phyloP scores from a whole-genome alignment of 768 basidiomycete species.

The Mycena olivaceomarginata region DNA sequence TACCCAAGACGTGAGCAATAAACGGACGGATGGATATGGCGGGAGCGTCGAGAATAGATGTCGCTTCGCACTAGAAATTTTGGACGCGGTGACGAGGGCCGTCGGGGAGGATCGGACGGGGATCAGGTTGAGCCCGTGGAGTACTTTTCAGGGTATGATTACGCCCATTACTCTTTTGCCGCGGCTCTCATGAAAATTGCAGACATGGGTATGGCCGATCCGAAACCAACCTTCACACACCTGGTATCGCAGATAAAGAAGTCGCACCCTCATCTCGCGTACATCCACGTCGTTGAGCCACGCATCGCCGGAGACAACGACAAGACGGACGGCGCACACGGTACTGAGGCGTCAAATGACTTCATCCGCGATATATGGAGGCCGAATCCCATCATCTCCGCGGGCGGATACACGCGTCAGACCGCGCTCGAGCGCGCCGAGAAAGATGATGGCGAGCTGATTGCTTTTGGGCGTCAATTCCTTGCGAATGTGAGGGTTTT shows the following conservation, averaged over 20 bases:
- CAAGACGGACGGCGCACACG: not conserved
- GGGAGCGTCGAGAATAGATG: conserved; percentile 69
- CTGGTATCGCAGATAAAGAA: conserved; percentile 63
- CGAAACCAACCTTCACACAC: conserved; percentile 65
- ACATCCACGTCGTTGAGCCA: conserved; percentile 64
- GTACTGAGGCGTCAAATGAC: conserved; percentile 49
- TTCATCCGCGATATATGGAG: conserved; percentile 56
- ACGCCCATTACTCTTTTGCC: not conserved
- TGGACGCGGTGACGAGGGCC: conserved; percentile 63
- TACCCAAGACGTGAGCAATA: conserved; percentile 61
- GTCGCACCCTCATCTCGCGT: conserved; percentile 61
- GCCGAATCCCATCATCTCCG: conserved; percentile 51
- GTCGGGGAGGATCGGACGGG: conserved; percentile 66
- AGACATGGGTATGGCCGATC: conserved; percentile 65
- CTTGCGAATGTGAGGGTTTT: conserved; percentile 55
- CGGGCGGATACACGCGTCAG: conserved; percentile 56
- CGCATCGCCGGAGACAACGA: conserved; percentile 28
- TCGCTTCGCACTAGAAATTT: conserved; percentile 68
- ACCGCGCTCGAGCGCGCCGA: conserved; percentile 54
- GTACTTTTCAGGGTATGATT: conserved; percentile 18
- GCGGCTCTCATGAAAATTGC: not conserved
- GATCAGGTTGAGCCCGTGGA: conserved; percentile 70
- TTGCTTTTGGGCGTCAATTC: conserved; percentile 60
- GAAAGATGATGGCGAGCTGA: conserved; percentile 40
- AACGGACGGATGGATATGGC: conserved; percentile 71